A percentile compares a stretch with the other conserved stretches of the same genome.
These are phyloP conservation scores for Blechomonas ayalai DNA, from an alignment of 208 protist species.

Conservation along the genomic window DNA sequence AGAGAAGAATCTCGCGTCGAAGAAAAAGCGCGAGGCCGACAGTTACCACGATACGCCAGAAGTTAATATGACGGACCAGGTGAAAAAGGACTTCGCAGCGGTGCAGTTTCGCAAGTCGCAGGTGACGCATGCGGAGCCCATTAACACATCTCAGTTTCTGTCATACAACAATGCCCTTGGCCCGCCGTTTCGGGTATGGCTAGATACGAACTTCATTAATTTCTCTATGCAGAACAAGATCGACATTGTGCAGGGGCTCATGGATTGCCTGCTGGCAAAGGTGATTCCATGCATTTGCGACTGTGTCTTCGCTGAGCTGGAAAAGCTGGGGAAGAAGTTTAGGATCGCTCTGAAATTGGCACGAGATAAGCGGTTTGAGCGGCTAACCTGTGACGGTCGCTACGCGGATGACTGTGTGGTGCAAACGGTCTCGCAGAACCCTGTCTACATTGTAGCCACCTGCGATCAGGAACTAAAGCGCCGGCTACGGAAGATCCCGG, in stretches of 20 bases:
- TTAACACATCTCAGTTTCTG: constrained; percentile 93
- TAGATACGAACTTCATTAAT: constrained; percentile 99
- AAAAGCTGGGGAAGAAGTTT: constrained; percentile 97
- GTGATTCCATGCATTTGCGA: constrained; percentile 97
- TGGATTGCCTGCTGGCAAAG: constrained; percentile 99
- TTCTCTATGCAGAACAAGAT: constrained; percentile 99
- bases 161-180: constrained; percentile 96
- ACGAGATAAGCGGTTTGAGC: constrained; percentile 97
- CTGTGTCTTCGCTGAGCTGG: constrained; percentile 99
- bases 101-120: constrained; percentile 51
- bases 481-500: constrained; percentile 96
- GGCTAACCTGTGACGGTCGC: constrained; percentile 95
- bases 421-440: constrained; percentile 88
- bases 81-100: constrained; percentile 60
- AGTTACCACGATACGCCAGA: constrained; percentile 48
- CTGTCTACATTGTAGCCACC: constrained; percentile 91
- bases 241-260: constrained; percentile 96
- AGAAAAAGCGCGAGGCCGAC: constrained; percentile 87
- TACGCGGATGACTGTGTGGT: constrained; percentile 99
- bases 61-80: constrained; percentile 23
- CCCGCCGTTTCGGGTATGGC: constrained; percentile 97
- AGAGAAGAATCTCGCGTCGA: constrained; percentile 71
- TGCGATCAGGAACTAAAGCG: constrained; percentile 97
- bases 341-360: constrained; percentile 90
- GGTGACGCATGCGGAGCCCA: constrained; percentile 51